Evolutionary conservation across 2,329 filamentous ascomycete genomes (phyloP), one percentile per base, ranked within the genome.

Genomic region (Trichoderma pleuroti): DNA sequence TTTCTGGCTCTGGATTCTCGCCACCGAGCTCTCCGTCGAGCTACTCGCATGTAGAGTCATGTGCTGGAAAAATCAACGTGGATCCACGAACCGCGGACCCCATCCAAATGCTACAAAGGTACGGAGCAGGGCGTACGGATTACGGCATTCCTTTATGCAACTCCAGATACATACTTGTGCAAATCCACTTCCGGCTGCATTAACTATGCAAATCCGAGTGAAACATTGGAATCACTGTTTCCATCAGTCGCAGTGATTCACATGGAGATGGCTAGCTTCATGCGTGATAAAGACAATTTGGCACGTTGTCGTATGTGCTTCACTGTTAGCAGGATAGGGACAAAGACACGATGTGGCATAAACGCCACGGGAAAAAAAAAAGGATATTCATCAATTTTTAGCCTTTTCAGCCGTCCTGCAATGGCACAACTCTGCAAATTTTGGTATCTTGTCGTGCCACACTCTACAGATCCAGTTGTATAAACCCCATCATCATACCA

Each of bases 361-460:
- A 21, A 28, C 26, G 30, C 16, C n/a, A 49, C 39, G 30, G 5
- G 26, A 28, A 36, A 59, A 56, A 28, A 34, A n/a, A 21, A 36
- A 26, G 24, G 39, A 26, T 24, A 32, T 49, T 46, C 49, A 49
- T 59, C n/a, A 59, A 9, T n/a, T 67, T 60, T 49, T 30, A 26
- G 14, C 39, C 6, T 60, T 34, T 32, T 49, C 18, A 59, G 21
- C 61, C 60, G 24, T 46, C 28, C 34, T 60, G 36, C 24, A 68
- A 61, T 10, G 59, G 36, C 61, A 66, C 68, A 70, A 66, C 34
- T 66, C 42, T 54, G 69, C 57, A 61, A 68, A 39, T 71, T 68
- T 71, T 71, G 66, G 70, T 71, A 70, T 71, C 70, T 70, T 60
- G 59, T 63, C 52, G 28, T 71, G 54, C 56, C 64, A 46, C 46